These are phyloP conservation scores for Plantago lanceolata DNA, from an alignment of 305 asterid species.

Conservation along the genomic window DNA sequence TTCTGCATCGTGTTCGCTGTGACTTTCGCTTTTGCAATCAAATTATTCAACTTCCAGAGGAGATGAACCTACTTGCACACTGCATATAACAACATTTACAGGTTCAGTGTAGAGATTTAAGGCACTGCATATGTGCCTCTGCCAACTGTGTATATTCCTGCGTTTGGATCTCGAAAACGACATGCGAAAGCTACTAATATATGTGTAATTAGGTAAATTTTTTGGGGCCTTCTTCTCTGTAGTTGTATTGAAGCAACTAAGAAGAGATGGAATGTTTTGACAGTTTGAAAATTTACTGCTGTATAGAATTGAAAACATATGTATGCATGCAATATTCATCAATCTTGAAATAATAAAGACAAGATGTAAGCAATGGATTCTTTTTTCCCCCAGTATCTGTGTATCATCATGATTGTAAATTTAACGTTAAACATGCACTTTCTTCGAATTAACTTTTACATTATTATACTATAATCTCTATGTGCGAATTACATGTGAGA, in stretches of 20 bases:
- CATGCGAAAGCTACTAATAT: background rate
- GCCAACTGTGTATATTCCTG: conserved; percentile 6
- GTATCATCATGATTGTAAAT: no score
- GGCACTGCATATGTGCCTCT: background rate
- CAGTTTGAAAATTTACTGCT: background rate
- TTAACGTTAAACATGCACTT: no score
- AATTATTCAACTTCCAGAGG: conserved; percentile 66
- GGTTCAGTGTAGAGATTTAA: background rate
- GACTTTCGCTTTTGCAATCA: conserved; percentile 60
- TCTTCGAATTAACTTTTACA: no score
- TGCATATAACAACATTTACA: background rate
- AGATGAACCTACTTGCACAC: conserved; percentile 29
- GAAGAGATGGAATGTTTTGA: background rate
- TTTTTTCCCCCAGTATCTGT: no score
- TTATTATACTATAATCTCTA: no score
- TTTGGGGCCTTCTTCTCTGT: background rate
- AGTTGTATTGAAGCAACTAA: background rate
- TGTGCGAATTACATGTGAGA: no score
- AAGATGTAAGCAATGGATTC: no score
- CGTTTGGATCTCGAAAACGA: background rate
- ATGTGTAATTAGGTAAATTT: background rate
- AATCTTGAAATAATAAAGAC: no score
- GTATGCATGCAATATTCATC: background rate
- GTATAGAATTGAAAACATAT: background rate
- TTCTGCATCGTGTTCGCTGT: conserved; percentile 54